Base-by-base conservation (phyloP, 805 yeast species). In the Lipomyces orientalis region DNA sequence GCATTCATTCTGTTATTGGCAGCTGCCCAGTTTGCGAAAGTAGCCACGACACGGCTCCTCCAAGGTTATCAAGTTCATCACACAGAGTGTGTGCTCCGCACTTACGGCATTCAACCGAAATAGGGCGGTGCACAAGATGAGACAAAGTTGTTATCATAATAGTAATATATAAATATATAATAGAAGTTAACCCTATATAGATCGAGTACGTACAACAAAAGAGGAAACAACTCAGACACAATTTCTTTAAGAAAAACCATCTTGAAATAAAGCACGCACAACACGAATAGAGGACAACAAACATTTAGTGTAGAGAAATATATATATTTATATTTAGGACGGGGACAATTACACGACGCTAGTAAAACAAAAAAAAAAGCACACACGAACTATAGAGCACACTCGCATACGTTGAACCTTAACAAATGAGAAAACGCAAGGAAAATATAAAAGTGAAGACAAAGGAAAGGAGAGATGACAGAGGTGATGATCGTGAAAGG, bases 261-360 rank as follows among this genome's bases (percentile, higher is more conserved):
- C 10, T 37, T 33, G 7, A 22, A 58, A 60, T 9, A 35, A n/a
- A 22, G 54, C 49, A 60, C 34, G 29, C 34, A 58, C 34, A 58
- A 51, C 22, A 58, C 37, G 19, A 2, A n/a, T 9, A 58, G 60
- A 61, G 62, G 33, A 61, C 9, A 61, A 43, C n/a, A 29, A 61
- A 25, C 34, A 62, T 43, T 55, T n/a, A 19, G 37, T 56, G 19
- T 43, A 64, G 31, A 67, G 14, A 64, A 35, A 22, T 62, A 67
- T 34, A 8, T 31, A 1, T 31, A 60, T 61, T 22, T 10, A 35
- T 34, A 62, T 29, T 62, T 22, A 22, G 22, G 19, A 25, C n/a
- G 22, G 5, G 49, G 22, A 43, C 22, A 25, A 43, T 43, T 43
- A 43, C 49, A n/a, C 49, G 22, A 43, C 49, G 49, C 49, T 43